Evolutionary conservation across 2,329 filamentous ascomycete species (phyloP), one percentile per base, ranked within the genome.

Genomic region (Colletotrichum siamense): DNA sequence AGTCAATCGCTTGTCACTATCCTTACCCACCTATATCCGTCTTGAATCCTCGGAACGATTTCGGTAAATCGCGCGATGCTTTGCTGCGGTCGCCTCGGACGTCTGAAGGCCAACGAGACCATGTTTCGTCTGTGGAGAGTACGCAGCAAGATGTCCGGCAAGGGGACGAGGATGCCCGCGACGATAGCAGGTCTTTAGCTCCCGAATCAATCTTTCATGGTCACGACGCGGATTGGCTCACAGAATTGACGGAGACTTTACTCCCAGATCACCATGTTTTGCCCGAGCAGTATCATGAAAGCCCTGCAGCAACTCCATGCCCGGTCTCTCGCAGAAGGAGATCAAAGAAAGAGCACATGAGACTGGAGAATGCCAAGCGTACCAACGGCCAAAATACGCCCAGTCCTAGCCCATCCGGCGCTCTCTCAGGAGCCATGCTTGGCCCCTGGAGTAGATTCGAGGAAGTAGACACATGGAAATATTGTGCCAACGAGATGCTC

Each of bases 401-500:
- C 28, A 24, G 22, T 12, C 10, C 8, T 4, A 32, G 18, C 16
- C 39, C 28, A 30, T 30, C 64, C 39, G 13, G 22, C 30, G 15
- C 22, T 5, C 39, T 73, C 39, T 69, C 57, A 8, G 30, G 4
- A 10, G 3, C 13, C 12, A 18, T 28, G 8, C 71, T 73, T 15
- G 65, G 39, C 5, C 71, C 71, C 10, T 73, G 65, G 55, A 55
- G 15, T 22, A 70, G 39, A 12, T 69, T 44, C 15, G 57, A 70
- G 18, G 71, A 73, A 8, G 32, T 57, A 9, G 32, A 22, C 5
- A 73, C 71, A 8, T 73, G 66, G 71, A 18, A 24, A 18, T 70
- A 63, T 30, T 73, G 71, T 30, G 71, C 71, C 8, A 64, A 24
- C 39, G 71, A 73, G 22, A 36, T 73, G 66, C 71, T 73, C 18